Evolutionary conservation across 2,329 filamentous ascomycete species (phyloP).

Genomic region (Botryotinia narcissicola): DNA sequence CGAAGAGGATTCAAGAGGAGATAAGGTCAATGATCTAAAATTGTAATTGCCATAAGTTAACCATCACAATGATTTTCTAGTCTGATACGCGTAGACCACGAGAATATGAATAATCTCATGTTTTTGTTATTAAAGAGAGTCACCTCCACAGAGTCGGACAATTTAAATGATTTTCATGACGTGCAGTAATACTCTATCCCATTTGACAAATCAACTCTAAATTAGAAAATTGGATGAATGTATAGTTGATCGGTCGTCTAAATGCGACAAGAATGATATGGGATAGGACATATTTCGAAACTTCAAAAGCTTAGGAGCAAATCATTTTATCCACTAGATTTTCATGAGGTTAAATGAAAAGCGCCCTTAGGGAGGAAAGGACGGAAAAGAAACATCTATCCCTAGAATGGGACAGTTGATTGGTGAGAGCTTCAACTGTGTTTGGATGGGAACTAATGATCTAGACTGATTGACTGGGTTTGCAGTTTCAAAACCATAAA

Average conservation of each 20-base stretch:
- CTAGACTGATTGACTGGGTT: not conserved
- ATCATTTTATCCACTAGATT: not conserved
- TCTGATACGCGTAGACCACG: not conserved
- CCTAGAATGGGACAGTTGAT: not conserved
- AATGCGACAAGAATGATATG: not conserved
- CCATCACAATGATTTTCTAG: not conserved
- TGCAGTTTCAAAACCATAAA: not conserved
- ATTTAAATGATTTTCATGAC: not conserved
- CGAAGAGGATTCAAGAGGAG: not conserved
- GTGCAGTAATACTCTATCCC: not conserved
- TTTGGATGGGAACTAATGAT: not conserved
- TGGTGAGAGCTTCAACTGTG: not conserved
- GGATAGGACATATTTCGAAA: conserved; percentile 14
- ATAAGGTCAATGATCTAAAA: not conserved
- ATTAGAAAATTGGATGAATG: not conserved
- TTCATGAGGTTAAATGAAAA: conserved; percentile 2
- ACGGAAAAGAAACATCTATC: not conserved
- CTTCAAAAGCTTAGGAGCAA: not conserved
- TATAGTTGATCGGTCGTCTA: not conserved
- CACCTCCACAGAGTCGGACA: not conserved
- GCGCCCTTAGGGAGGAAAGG: not conserved
- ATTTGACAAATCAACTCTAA: not conserved
- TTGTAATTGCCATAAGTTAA: not conserved
- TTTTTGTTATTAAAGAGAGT: not conserved
- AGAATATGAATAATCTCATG: not conserved